These are phyloP conservation scores for Simplicillium sp. DNA, from an alignment of 2,329 filamentous ascomycete genomes.

Conservation along the genomic window DNA sequence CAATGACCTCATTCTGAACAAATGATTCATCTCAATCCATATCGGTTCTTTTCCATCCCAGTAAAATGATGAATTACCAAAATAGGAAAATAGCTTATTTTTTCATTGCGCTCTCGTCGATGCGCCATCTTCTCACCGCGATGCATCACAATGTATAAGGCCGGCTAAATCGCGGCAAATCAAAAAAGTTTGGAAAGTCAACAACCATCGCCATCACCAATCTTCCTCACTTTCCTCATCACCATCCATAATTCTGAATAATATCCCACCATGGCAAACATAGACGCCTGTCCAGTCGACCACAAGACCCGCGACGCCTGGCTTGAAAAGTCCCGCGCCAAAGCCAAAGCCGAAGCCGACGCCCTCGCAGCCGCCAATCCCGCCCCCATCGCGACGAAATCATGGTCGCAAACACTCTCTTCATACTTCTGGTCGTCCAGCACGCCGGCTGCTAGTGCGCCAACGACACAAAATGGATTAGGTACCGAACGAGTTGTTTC, in stretches of 20 bases:
- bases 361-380: slow-evolving; percentile 11
- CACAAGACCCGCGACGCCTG: slow-evolving; percentile 81
- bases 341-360: slow-evolving; percentile 24
- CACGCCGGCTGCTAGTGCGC: slow-evolving; percentile 12
- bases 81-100: no score
- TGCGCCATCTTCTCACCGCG: no score
- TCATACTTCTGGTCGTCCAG: slow-evolving; percentile 30
- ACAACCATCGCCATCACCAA: no score
- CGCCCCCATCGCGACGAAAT: slow-evolving; percentile 22
- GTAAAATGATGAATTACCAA: no score
- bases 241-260: not conserved
- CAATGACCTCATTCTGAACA: no score
- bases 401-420: slow-evolving; percentile 33
- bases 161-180: no score
- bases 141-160: no score
- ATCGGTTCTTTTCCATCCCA: no score
- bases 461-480: slow-evolving; percentile 28
- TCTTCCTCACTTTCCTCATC: no score
- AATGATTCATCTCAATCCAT: no score
- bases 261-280: not conserved
- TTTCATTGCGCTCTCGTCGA: no score
- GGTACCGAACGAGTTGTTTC: slow-evolving; percentile 65
- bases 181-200: no score
- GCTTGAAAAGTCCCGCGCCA: slow-evolving; percentile 58
- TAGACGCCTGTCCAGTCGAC: slow-evolving; percentile 71